Percentiles rank a stretch among this genome's conserved stretches.
These are phyloP conservation scores for Periconia digitata DNA, from an alignment of 2,329 filamentous ascomycete genomes.

Conservation along the genomic window DNA sequence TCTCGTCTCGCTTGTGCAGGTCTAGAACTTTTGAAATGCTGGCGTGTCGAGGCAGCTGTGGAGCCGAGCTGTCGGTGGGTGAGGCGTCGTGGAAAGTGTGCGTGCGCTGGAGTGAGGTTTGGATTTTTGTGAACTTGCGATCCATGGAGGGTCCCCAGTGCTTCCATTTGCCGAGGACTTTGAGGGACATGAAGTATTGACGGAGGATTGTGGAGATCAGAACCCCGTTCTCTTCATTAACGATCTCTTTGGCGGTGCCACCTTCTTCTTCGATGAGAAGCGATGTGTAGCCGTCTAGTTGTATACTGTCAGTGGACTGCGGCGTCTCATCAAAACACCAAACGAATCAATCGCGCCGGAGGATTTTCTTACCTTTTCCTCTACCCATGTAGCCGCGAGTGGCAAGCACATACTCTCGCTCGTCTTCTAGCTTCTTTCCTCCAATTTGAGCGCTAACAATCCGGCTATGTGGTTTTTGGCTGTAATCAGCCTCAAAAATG, in stretches of 20 bases:
- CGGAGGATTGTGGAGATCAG: constrained; percentile 83
- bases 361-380: constrained; percentile 58
- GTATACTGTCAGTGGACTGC: neutral
- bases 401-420: constrained; percentile 69
- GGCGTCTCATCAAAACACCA: no score
- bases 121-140: constrained; percentile 67
- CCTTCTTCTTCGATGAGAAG: constrained; percentile 77
- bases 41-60: constrained; percentile 11
- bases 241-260: constrained; percentile 73
- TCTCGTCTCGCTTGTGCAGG: constrained; percentile 6
- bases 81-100: constrained; percentile 51
- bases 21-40: constrained; percentile 14
- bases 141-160: constrained; percentile 65
- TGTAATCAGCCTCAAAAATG: constrained; percentile 70
- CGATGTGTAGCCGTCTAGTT: constrained; percentile 70
- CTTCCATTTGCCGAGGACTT: constrained; percentile 78
- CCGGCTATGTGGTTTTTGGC: constrained; percentile 61
- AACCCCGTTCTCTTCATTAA: constrained; percentile 84
- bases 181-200: constrained; percentile 88
- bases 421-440: constrained; percentile 61
- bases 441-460: constrained; percentile 65
- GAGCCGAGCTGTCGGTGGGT: constrained; percentile 24
- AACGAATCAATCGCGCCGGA: neutral
- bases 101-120: constrained; percentile 59
- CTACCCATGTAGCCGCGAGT: constrained; percentile 88